Evolutionary conservation across 495 filamentous ascomycete species (phyloP), one percentile per base, ranked within the genome.

Genomic region (Aspergillus diversus): DNA sequence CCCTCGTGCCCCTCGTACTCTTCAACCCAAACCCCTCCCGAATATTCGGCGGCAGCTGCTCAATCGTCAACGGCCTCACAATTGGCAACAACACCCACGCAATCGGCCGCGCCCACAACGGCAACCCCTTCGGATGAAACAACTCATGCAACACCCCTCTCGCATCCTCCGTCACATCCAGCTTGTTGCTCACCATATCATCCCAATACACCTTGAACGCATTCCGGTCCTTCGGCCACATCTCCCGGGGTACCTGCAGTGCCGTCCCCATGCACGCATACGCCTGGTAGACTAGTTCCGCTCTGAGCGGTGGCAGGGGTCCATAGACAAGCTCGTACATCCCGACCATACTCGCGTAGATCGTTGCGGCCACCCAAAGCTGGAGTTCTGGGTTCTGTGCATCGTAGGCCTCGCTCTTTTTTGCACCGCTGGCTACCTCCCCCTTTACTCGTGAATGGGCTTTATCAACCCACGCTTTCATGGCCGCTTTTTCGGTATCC

Each of bases 171-270:
- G 65, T 72, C 47, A 77, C 66, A 4, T 69, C 27, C 34, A 55
- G 77, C 59, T n/a, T 16, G 21, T 55, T 71, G 8, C 60, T 7
- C 35, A 58, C 16, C 16, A 47, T 32, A 4, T 42, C 34, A 8
- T 79, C 68, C 75, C 75, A 79, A 55, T 79, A 79, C n/a, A 55
- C 50, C 75, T 73, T 75, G 55, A 78, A 79, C 13, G 66, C 73
- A n/a, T 69, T 54, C 2, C 70, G 66, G 9, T 52, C 66, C 1
- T 52, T 37, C 6, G 76, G 75, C 75, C 76, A 79, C 72, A 77
- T 72, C 42, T 59, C 68, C 2, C 69, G 69, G 13, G 64, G 67
- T 5, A 79, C 75, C 5, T 72, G 70, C 5, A 77, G 63, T 2
- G 73, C 69, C n/a, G 60, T 63, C 11, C 74, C 75, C 13, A 79